Evolutionary conservation across 441 rosid species (phyloP).

Genomic region (Pelargonium myrrhifolium): DNA sequence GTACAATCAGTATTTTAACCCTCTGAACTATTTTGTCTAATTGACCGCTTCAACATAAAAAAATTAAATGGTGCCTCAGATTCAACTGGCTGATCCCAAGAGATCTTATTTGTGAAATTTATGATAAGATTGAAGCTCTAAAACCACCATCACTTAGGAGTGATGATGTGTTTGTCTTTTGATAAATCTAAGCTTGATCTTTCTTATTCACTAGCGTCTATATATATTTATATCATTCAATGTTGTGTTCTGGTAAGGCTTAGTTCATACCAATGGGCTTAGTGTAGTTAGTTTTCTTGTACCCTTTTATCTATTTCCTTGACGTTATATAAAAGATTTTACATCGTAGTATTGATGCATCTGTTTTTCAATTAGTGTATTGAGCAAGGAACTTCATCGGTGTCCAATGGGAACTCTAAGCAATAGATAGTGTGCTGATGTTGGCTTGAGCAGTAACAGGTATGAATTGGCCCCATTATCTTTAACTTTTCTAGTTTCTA

Average conservation of each 20-base stretch:
- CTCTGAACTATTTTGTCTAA: constrained; percentile 1
- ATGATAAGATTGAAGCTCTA: not conserved
- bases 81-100: not conserved
- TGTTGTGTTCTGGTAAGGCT: too few species aligned
- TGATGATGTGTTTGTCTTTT: too few species aligned
- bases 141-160: too few species aligned
- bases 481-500: not conserved
- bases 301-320: not conserved
- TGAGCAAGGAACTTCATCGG: constrained; percentile 53
- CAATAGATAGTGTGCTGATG: constrained; percentile 24
- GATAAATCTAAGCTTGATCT: too few species aligned
- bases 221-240: too few species aligned
- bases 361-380: constrained; percentile 28
- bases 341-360: not conserved
- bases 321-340: not conserved
- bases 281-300: not conserved
- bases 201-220: too few species aligned
- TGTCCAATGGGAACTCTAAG: constrained; percentile 25
- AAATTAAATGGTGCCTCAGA: not conserved
- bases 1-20: constrained; percentile 24
- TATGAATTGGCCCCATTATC: constrained; percentile 9
- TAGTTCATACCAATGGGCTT: not conserved
- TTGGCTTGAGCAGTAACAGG: constrained; percentile 27
- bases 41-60: not conserved
- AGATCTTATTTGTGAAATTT: not conserved